Conservation (phyloP, 306 rosid species). For the Cicer pinnatifidum region DNA sequence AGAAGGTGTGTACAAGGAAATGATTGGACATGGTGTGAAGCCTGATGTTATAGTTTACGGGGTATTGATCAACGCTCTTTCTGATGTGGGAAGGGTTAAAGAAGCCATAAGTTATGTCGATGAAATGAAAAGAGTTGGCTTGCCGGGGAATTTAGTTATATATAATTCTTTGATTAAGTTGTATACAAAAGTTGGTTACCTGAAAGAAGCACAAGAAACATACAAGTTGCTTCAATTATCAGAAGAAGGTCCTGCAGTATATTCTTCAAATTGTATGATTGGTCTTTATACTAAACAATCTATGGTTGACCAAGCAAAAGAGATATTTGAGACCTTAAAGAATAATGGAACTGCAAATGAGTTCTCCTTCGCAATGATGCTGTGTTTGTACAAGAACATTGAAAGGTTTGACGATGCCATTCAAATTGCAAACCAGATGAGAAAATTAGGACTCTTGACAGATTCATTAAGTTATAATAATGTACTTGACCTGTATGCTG, state of each 20-base stretch:
- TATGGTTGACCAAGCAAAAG: conserved; percentile 74
- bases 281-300: conserved; percentile 73
- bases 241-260: conserved; percentile 65
- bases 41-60: conserved; percentile 79
- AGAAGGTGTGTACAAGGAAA: conserved; percentile 64
- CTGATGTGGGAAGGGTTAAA: conserved; percentile 67
- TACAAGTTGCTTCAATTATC: conserved; percentile 65
- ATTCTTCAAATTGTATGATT: conserved; percentile 88
- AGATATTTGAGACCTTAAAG: conserved; percentile 69
- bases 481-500: conserved; percentile 68
- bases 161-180: conserved; percentile 84
- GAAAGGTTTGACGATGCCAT: conserved; percentile 74
- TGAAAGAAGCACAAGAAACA: conserved; percentile 76
- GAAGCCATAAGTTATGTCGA: conserved; percentile 68
- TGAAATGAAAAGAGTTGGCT: conserved; percentile 69
- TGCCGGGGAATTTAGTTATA: conserved; percentile 71
- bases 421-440: conserved; percentile 73
- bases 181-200: conserved; percentile 73
- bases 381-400: conserved; percentile 74
- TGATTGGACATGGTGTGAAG: conserved; percentile 65
- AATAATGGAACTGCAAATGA: conserved; percentile 71
- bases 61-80: conserved; percentile 81
- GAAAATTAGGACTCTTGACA: conserved; percentile 57
- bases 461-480: conserved; percentile 73
- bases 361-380: conserved; percentile 84